phyloP scores from a whole-genome alignment of 306 rosid species.

The Prunus dulcis region DNA sequence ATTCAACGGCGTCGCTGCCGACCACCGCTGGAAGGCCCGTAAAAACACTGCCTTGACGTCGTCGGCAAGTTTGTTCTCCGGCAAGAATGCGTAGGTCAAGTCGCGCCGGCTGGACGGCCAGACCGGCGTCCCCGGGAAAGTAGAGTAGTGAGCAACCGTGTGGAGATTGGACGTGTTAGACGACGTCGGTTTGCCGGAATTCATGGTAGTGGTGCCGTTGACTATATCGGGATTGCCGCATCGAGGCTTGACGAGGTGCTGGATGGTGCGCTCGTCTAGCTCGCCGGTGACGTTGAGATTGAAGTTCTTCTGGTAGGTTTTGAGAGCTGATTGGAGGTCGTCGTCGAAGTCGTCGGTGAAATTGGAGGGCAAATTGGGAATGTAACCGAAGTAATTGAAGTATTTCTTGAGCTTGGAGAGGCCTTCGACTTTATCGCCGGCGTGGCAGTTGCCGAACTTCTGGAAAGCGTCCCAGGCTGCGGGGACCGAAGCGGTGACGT shows the following conservation, averaged over 20 bases:
- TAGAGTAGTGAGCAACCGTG: slow-evolving; percentile 62
- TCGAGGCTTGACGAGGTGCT: slow-evolving; percentile 44
- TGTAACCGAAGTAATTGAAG: slow-evolving; percentile 71
- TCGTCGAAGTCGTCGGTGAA: slow-evolving; percentile 74
- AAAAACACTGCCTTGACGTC: slow-evolving; percentile 45
- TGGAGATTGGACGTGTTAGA: slow-evolving; percentile 32
- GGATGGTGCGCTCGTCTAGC: slow-evolving; percentile 50
- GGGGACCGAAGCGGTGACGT: not conserved
- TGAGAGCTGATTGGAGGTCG: slow-evolving; percentile 44
- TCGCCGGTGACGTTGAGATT: slow-evolving; percentile 75
- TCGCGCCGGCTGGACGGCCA: slow-evolving; percentile 56
- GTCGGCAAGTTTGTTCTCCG: slow-evolving; percentile 36
- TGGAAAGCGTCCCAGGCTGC: slow-evolving; percentile 61
- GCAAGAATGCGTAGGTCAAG: slow-evolving; percentile 60
- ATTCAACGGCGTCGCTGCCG: slow-evolving; percentile 54
- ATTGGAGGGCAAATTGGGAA: slow-evolving; percentile 37
- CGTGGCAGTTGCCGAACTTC: slow-evolving; percentile 50
- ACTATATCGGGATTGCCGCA: slow-evolving; percentile 77
- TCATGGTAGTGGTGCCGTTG: slow-evolving; percentile 66
- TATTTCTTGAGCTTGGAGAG: slow-evolving; percentile 61
- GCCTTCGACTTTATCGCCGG: slow-evolving; percentile 45
- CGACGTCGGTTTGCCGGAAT: slow-evolving; percentile 44
- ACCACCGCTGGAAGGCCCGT: slow-evolving; percentile 60
- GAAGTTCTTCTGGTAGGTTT: slow-evolving; percentile 70
- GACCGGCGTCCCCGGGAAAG: slow-evolving; percentile 51